A percentile compares a stretch with the other conserved stretches of the same genome.
These are phyloP conservation scores for Lachnellula hyalina DNA, from an alignment of 2,329 filamentous ascomycete genomes.

Conservation along the genomic window DNA sequence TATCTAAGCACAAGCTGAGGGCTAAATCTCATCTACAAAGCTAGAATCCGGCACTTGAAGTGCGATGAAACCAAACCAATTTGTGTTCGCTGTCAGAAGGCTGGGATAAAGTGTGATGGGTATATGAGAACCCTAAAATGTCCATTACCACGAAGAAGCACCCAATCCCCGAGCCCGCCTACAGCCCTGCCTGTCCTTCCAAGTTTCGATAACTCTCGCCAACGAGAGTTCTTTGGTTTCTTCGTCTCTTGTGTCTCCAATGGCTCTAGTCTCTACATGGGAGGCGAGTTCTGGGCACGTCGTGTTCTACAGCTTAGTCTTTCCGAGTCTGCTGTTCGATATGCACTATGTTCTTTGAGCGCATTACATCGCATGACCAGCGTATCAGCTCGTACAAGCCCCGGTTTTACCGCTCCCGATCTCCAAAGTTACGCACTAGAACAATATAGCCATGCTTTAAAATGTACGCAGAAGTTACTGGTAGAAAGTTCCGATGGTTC, in stretches of 20 bases:
- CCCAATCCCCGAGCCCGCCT: neutral
- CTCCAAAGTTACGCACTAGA: conserved; percentile 2
- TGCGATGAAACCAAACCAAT: conserved; percentile 22
- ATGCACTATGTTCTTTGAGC: conserved; percentile 17
- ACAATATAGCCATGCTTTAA: conserved; percentile 15
- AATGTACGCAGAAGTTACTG: conserved; percentile 9
- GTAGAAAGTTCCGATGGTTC: conserved; percentile 2
- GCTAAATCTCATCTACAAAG: neutral
- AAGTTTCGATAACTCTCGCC: conserved; percentile 6
- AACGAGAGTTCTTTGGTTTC: conserved; percentile 14
- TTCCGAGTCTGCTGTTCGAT: conserved; percentile 12
- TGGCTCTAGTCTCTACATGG: conserved; percentile 2
- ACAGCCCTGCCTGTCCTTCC: conserved; percentile 3
- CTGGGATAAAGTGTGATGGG: conserved; percentile 20
- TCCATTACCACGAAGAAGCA: neutral
- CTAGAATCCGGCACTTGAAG: conserved; percentile 19
- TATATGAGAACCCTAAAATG: conserved; percentile 7
- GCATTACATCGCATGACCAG: conserved; percentile 11
- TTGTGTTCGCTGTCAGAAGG: conserved; percentile 16
- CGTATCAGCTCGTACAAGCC: neutral
- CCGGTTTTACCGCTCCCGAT: neutral
- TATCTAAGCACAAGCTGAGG: neutral
- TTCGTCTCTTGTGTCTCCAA: conserved; percentile 11
- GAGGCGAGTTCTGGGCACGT: conserved; percentile 16
- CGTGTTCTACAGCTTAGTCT: conserved; percentile 15